Evolutionary conservation across 192 early-diverging fungal genomes (phyloP).

Genomic region (Coemansia sp.): DNA sequence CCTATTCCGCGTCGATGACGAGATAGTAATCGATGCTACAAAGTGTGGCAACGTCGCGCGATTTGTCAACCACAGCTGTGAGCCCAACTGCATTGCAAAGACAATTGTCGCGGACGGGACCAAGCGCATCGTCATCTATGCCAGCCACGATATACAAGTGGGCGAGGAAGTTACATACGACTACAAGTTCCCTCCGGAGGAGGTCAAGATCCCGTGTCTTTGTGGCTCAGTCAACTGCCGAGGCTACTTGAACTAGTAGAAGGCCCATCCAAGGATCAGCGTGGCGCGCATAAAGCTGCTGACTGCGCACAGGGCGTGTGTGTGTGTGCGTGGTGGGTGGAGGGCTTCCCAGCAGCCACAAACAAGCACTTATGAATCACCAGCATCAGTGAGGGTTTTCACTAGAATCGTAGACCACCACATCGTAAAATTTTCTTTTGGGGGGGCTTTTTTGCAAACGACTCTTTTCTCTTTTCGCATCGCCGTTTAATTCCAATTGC

Average conservation of each 20-base stretch:
- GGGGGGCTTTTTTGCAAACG: background rate
- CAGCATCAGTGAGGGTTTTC: background rate
- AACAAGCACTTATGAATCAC: background rate
- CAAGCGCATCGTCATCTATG: constrained; percentile 98
- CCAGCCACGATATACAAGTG: constrained; percentile 86
- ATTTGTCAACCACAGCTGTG: constrained; percentile 98
- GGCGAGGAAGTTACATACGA: constrained; percentile 99
- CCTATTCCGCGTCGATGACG: constrained; percentile 94
- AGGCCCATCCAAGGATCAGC: background rate
- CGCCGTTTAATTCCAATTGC: background rate
- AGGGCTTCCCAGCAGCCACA: background rate
- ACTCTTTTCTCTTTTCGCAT: background rate
- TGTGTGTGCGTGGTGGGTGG: background rate
- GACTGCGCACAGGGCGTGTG: constrained; percentile 6
- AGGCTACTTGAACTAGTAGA: constrained; percentile 69
- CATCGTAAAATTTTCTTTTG: background rate
- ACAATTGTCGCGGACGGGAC: constrained; percentile 88
- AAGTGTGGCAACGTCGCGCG: constrained; percentile 96
- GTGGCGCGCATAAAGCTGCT: constrained; percentile 1
- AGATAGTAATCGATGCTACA: constrained; percentile 96
- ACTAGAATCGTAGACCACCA: background rate
- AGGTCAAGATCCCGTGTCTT: constrained; percentile 92
- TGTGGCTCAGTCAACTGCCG: constrained; percentile 86
- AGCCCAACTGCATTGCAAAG: constrained; percentile 98
- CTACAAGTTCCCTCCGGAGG: constrained; percentile 76